Conservation (phyloP, 352 stramenopile species). For the Phytophthora litchii region DNA sequence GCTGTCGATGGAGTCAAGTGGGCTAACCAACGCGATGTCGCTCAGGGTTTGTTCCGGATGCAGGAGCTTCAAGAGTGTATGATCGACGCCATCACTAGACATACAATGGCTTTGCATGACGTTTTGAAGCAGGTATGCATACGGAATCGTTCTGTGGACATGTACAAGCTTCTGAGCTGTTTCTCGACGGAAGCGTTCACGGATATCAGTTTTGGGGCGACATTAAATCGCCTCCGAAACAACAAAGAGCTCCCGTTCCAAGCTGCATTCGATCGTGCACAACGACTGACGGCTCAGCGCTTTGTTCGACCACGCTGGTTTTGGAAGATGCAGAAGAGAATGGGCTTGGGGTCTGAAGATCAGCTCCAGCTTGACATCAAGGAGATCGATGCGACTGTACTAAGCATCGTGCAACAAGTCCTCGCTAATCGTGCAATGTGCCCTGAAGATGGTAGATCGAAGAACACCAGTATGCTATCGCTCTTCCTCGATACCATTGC, state of each 20-base stretch:
- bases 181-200: slow-evolving; percentile 76
- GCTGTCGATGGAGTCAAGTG: slow-evolving; percentile 59
- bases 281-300: slow-evolving; percentile 38
- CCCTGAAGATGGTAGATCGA: slow-evolving; percentile 7
- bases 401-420: slow-evolving; percentile 48
- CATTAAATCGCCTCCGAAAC: slow-evolving; percentile 41
- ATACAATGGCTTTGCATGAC: slow-evolving; percentile 28
- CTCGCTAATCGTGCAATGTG: slow-evolving; percentile 15
- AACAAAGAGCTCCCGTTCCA: slow-evolving; percentile 60
- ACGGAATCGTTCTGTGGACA: slow-evolving; percentile 35
- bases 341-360: slow-evolving; percentile 43
- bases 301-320: slow-evolving; percentile 49
- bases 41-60: slow-evolving; percentile 81
- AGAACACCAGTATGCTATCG: slow-evolving; percentile 27
- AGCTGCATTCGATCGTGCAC: slow-evolving; percentile 55
- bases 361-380: slow-evolving; percentile 46
- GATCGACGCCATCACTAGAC: slow-evolving; percentile 33
- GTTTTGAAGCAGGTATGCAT: slow-evolving; percentile 24
- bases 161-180: slow-evolving; percentile 52
- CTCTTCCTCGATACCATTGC: slow-evolving; percentile 39
- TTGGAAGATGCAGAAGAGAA: slow-evolving; percentile 52
- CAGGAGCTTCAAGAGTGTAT: slow-evolving; percentile 47
- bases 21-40: slow-evolving; percentile 74
- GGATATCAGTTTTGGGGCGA: slow-evolving; percentile 72
- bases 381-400: slow-evolving; percentile 45